Base-by-base conservation (phyloP, 805 yeast genomes). In the Soucietia sequanensis region DNA sequence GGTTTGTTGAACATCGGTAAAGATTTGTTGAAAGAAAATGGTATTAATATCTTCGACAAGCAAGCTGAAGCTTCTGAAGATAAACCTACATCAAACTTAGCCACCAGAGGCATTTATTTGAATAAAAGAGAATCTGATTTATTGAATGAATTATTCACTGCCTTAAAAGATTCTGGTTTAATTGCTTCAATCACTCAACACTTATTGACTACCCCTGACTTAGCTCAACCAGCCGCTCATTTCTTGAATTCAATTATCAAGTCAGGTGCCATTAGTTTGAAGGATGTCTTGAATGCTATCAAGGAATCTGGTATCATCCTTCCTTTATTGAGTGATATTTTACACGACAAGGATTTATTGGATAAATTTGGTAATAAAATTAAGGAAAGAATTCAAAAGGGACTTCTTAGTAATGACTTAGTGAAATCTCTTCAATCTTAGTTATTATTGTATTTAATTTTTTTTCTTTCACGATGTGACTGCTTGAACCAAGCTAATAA, bases 151-250 rank as follows among this genome's bases (percentile, higher is more conserved):
- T 35, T 54, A 16, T 43, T 53, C 31, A 30, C 39, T 13, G 38
- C 60, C 6, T 40, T 55, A 21, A 39, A 37, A 17, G 58, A 54
- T 24, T 55, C 60, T 6, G 62, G 60, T 4, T 42, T 56, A 25
- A 54, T 48, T 12, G 41, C 40, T 21, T 45, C 59, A 10, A 48
- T 56, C 9, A 41, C 47, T 24, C 50, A 51, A 34, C 46, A 50
- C 40, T 43, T 56, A 25, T 36, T 56, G 27, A 55, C 58, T 21
- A 46, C 47, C 12, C 60, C 60, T 6, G 52, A 51, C 15, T 46
- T 56, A 30, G 48, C 59, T 20, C 44, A 36, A n/a, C 62, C 62
- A 9, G 39, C 50, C 19, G 58, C 62, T 11, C 51, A 52, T 33
- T 54, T 55, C 30, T 43, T 55, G 38, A 34, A 40, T 13, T 41